Evolutionary conservation across 192 early-diverging fungal species (phyloP), one percentile per base, ranked within the genome.

Genomic region (Podila horticola): DNA sequence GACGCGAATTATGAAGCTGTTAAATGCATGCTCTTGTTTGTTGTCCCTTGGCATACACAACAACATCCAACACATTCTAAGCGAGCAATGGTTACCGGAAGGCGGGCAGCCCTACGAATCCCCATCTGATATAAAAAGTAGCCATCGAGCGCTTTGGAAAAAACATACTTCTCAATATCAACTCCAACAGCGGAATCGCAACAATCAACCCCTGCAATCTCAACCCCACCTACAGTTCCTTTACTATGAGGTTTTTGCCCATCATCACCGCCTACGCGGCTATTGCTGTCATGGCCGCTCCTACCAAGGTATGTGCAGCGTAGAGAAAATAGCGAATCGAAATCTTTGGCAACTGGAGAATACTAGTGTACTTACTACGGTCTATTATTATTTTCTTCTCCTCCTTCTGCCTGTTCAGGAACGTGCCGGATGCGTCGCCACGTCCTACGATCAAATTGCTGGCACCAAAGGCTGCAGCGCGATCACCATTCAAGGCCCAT

Each of bases 401-500:
- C 0, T 20, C n/a, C n/a, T 34, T 34, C 33, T 34, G 33, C 33
- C 10, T 36, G 50, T 70, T 19, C 30, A 76, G 74, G 64, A 58
- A 66, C 67, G 62, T 33, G 34, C 67, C n/a, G 28, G 26, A 48
- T 76, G 65, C 34, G 62, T 62, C 36, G 65, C 61, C 24, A 76
- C 62, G 9, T 70, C 74, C 12, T 76, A 70, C 36, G 49, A 62
- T n/a, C 62, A 70, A 70, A 70, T 76, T 49, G 36, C 74, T 22
- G 66, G 66, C 24, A 64, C 74, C 36, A 62, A 70, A 65, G 36
- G 22, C 55, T 81, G 65, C 71, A 75, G 45, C 19, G 20, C 66
- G 5, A 71, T 81, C n/a, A 66, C 58, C 64, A 63, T 81, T 69
- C 77, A 73, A 62, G 77, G 77, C 6, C 77, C 77, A n/a, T 81